Conservation (phyloP, 306 rosid genomes). For the Prunus armeniaca region DNA sequence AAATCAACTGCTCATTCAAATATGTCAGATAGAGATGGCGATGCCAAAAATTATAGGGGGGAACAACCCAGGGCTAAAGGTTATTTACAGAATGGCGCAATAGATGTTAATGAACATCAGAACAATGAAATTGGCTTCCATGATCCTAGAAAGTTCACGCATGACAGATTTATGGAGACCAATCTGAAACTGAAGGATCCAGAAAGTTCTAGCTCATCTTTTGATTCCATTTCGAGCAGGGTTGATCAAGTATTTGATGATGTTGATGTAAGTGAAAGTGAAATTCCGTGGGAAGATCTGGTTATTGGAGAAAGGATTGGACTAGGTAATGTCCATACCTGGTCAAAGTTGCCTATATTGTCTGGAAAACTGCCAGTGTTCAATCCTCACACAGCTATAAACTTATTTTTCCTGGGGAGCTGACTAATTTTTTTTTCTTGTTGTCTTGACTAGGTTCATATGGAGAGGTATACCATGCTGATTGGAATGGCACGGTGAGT, state of each 20-base stretch:
- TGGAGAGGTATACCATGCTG: conserved; percentile 97
- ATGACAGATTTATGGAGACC: conserved; percentile 63
- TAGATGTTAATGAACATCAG: conserved; percentile 38
- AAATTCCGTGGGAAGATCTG: conserved; percentile 96
- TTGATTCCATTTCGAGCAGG: conserved; percentile 54
- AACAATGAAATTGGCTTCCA: conserved; percentile 37
- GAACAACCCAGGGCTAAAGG: conserved; percentile 31
- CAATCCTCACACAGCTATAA: background rate
- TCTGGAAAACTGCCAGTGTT: conserved; percentile 3
- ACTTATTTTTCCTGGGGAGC: conserved; percentile 9
- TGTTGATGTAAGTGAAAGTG: conserved; percentile 90
- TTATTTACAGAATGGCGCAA: conserved; percentile 30
- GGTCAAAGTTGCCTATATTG: conserved; percentile 3
- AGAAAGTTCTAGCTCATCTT: conserved; percentile 51
- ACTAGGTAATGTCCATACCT: conserved; percentile 60
- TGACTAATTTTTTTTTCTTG: conserved; percentile 4
- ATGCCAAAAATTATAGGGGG: conserved; percentile 32
- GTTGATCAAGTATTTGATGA: conserved; percentile 76
- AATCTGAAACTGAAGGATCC: conserved; percentile 57
- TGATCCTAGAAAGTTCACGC: conserved; percentile 49
- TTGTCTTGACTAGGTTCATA: conserved; percentile 72
- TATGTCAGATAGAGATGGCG: conserved; percentile 33
- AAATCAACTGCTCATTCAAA: conserved; percentile 39
- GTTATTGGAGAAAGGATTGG: conserved; percentile 94
- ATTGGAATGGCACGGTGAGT: conserved; percentile 98